These are phyloP conservation scores for Lablab purpureus DNA, from an alignment of 306 rosid species.

Conservation along the genomic window DNA sequence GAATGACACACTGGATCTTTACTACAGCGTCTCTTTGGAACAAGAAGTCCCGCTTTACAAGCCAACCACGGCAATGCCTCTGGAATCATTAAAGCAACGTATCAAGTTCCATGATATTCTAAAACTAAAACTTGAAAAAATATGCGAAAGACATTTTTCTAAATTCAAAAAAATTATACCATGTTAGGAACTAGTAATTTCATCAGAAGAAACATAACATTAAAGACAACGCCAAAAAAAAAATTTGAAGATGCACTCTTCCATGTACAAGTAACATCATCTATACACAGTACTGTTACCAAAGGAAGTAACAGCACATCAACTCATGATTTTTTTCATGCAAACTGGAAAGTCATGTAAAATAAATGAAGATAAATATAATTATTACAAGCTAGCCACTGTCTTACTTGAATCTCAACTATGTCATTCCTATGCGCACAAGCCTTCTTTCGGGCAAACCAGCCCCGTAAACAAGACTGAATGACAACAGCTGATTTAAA, in stretches of 20 bases:
- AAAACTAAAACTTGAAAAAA: background rate
- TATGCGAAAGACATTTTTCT: slow-evolving; percentile 1
- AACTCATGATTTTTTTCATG: background rate
- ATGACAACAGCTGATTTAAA: slow-evolving; percentile 61
- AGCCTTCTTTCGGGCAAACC: slow-evolving; percentile 69
- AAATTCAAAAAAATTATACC: slow-evolving; percentile 3
- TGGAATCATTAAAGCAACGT: slow-evolving; percentile 48
- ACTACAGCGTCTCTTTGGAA: slow-evolving; percentile 62
- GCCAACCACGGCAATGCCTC: slow-evolving; percentile 79
- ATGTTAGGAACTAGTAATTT: slow-evolving; percentile 29
- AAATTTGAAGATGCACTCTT: slow-evolving; percentile 13
- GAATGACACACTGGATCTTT: slow-evolving; percentile 67
- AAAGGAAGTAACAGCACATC: background rate
- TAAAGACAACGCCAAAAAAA: slow-evolving; percentile 3
- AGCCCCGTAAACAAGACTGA: slow-evolving; percentile 75
- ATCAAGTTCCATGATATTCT: slow-evolving; percentile 20
- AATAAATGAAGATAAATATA: slow-evolving; percentile 16
- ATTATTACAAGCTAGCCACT: slow-evolving; percentile 9
- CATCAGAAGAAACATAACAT: slow-evolving; percentile 7
- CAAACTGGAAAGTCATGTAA: slow-evolving; percentile 20
- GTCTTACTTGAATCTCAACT: slow-evolving; percentile 77
- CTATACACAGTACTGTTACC: background rate
- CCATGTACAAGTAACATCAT: background rate
- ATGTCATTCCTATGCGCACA: slow-evolving; percentile 57
- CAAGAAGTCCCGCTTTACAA: slow-evolving; percentile 59